Conservation (phyloP, 768 basidiomycete genomes). For the Thelephora aurantiotincta region DNA sequence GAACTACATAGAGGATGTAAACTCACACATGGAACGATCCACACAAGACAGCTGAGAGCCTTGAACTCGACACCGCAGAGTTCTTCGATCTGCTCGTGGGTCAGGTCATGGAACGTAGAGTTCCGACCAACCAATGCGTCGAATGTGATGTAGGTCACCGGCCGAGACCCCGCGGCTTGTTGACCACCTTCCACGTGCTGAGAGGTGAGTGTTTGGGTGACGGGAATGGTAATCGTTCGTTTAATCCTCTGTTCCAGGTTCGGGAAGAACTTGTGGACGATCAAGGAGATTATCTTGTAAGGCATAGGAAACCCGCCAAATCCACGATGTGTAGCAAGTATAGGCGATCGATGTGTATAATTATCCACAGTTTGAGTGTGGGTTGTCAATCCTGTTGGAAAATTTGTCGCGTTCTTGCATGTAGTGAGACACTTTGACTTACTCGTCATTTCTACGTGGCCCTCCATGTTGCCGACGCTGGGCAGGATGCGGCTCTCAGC, state of each 20-base stretch:
- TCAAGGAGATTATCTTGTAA: constrained; percentile 30
- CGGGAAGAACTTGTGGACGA: constrained; percentile 52
- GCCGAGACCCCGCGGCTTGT: constrained; percentile 24
- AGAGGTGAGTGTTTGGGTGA: constrained; percentile 46
- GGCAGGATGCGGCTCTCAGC: too few relatives aligned
- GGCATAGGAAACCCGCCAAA: constrained; percentile 74
- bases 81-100: constrained; percentile 77
- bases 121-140: constrained; percentile 77
- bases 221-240: constrained; percentile 64
- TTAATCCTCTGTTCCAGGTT: constrained; percentile 38
- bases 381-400: too few relatives aligned
- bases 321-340: constrained; percentile 25
- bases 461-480: too few relatives aligned
- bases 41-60: constrained; percentile 65
- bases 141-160: constrained; percentile 76
- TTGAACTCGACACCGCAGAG: constrained; percentile 91
- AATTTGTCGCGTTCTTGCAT: too few relatives aligned
- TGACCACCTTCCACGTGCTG: constrained; percentile 17
- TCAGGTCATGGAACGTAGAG: constrained; percentile 54
- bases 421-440: too few relatives aligned
- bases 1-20: neutral
- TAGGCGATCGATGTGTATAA: constrained; percentile 5
- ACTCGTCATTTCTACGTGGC: too few relatives aligned
- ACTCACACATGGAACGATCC: constrained; percentile 66
- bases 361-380: constrained; percentile 6